phyloP scores from a whole-genome alignment of 2,329 filamentous ascomycete species.

The Fusarium anthophilum region DNA sequence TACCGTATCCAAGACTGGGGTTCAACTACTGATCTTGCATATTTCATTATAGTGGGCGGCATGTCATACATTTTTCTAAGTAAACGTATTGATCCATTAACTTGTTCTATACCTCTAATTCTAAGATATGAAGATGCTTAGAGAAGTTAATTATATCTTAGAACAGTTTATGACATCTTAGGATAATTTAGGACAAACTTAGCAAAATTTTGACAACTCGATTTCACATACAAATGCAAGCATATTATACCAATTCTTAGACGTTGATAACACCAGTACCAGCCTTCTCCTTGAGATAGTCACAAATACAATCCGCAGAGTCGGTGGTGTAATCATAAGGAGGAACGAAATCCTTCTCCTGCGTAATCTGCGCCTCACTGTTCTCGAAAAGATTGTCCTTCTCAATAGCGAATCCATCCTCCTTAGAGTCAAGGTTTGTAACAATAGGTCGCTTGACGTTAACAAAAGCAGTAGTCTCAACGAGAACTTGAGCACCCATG shows the following conservation, averaged over 20 bases:
- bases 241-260: background rate
- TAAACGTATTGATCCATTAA: fast-evolving
- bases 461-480: conserved; percentile 61
- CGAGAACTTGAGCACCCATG: conserved; percentile 60
- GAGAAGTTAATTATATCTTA: background rate
- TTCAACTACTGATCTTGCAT: background rate
- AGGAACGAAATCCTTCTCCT: conserved; percentile 45
- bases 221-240: fast-evolving
- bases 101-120: background rate
- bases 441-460: conserved; percentile 54
- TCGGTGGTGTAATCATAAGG: conserved; percentile 49
- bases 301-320: conserved; percentile 35
- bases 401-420: conserved; percentile 55
- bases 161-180: background rate
- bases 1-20: background rate
- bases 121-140: background rate
- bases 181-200: background rate
- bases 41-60: background rate
- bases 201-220: background rate
- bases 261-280: conserved; percentile 24
- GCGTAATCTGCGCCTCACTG: conserved; percentile 47
- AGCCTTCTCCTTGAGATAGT: conserved; percentile 39
- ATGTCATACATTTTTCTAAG: fast-evolving
- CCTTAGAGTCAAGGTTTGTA: conserved; percentile 55
- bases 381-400: conserved; percentile 56